Evolutionary conservation across 2,329 filamentous ascomycete genomes (phyloP).

Genomic region (Aspergillus japonicus): DNA sequence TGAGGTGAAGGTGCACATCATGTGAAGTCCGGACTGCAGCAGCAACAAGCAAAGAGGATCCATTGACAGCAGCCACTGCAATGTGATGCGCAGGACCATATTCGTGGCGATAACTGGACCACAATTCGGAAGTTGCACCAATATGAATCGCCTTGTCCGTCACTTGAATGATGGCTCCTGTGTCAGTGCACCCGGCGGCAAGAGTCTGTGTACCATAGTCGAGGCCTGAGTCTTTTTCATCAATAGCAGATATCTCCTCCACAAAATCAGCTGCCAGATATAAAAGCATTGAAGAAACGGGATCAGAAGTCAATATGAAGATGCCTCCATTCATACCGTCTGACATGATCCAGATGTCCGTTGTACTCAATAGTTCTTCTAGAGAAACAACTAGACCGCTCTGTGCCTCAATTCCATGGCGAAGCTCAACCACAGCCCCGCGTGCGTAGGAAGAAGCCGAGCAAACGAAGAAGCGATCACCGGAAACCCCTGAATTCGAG

Average conservation of each 20-base stretch:
- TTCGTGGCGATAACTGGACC: conserved; percentile 22
- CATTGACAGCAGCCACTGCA: conserved; percentile 33
- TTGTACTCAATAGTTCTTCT: conserved; percentile 41
- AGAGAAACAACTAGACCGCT: conserved; percentile 51
- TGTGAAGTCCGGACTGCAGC: conserved; percentile 27
- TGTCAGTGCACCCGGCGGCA: conserved; percentile 40
- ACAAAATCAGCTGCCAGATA: conserved; percentile 37
- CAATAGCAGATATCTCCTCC: conserved; percentile 40
- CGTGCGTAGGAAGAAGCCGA: conserved; percentile 60
- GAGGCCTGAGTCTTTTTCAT: conserved; percentile 41
- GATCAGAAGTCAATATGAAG: conserved; percentile 45
- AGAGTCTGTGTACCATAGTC: conserved; percentile 46
- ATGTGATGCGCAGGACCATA: conserved; percentile 25
- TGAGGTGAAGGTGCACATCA: conserved; percentile 30
- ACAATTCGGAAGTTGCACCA: conserved; percentile 23
- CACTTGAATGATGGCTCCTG: conserved; percentile 43
- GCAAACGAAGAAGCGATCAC: conserved; percentile 65
- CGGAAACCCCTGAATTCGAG: conserved; percentile 28
- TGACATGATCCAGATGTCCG: conserved; percentile 47
- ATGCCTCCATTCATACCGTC: conserved; percentile 31
- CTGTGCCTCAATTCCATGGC: conserved; percentile 67
- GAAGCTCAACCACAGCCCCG: conserved; percentile 66
- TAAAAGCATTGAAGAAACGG: conserved; percentile 41
- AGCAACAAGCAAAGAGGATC: conserved; percentile 28
- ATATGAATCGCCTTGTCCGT: conserved; percentile 40